Evolutionary conservation across 148 eudicot species (phyloP).

Genomic region (Gaultheria prostrata): DNA sequence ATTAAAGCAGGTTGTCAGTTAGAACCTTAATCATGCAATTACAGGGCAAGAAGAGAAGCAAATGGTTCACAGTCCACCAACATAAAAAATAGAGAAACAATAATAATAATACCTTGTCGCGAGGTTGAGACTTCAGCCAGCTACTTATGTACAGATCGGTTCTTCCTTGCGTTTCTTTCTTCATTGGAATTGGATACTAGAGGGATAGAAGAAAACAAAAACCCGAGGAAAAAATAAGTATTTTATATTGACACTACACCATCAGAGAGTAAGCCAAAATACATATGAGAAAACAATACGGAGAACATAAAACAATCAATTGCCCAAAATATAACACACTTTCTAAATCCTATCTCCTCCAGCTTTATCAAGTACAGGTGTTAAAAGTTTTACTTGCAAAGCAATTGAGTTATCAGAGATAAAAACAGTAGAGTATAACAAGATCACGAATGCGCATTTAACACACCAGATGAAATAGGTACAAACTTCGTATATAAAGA

Average conservation of each 20-base stretch:
- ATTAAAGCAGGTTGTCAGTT: background rate
- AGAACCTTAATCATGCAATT: background rate
- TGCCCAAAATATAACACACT: background rate
- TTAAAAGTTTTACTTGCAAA: background rate
- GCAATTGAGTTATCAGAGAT: background rate
- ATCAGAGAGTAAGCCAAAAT: background rate
- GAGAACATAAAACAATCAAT: background rate
- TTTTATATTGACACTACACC: background rate
- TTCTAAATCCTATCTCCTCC: background rate
- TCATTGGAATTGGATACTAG: slow-evolving; percentile 88
- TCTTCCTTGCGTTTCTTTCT: slow-evolving; percentile 86
- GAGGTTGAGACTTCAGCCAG: slow-evolving; percentile 92
- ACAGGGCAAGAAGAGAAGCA: background rate
- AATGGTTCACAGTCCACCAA: slow-evolving; percentile 8
- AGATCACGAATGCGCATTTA: background rate
- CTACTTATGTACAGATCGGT: slow-evolving; percentile 76
- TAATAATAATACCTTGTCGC: slow-evolving; percentile 62
- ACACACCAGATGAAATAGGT: background rate
- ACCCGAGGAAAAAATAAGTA: background rate
- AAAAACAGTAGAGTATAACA: background rate
- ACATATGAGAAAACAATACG: background rate
- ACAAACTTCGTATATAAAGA: background rate
- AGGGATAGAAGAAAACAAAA: slow-evolving; percentile 3
- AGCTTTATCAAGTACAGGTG: background rate
- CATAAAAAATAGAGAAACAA: background rate